These are phyloP conservation scores for Selaginella moellendorffii DNA, from an alignment of 75 land plant genomes.

Conservation along the genomic window DNA sequence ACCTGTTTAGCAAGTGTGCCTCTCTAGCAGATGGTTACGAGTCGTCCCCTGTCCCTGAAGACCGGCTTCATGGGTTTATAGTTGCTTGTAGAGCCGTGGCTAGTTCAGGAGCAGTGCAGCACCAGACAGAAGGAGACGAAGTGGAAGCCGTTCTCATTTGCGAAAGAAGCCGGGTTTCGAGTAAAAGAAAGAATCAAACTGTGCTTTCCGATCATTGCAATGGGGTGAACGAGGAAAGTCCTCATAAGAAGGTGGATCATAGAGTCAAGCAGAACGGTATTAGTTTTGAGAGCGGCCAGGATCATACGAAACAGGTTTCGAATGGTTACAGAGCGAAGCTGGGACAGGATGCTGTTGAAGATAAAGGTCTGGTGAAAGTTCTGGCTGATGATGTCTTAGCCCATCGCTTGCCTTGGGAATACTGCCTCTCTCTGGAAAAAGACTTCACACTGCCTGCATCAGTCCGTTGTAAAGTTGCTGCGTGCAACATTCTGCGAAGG, in stretches of 20 bases:
- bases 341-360: not conserved
- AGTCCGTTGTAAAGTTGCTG: slow-evolving; percentile 14
- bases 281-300: not conserved
- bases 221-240: not conserved
- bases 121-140: not conserved
- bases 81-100: slow-evolving; percentile 20
- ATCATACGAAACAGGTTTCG: not conserved
- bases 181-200: not conserved
- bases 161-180: not conserved
- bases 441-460: slow-evolving; percentile 11
- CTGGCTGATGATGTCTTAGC: slow-evolving; percentile 15
- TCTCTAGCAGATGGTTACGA: not conserved
- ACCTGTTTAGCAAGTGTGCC: slow-evolving; percentile 16
- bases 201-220: not conserved
- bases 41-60: slow-evolving; percentile 11
- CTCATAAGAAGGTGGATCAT: not conserved
- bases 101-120: slow-evolving; percentile 6
- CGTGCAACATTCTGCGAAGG: slow-evolving; percentile 18
- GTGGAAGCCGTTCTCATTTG: not conserved
- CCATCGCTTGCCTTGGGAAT: slow-evolving; percentile 15
- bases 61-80: slow-evolving; percentile 19
- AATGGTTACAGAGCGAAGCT: not conserved
- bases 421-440: slow-evolving; percentile 19
- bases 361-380: slow-evolving; percentile 2
- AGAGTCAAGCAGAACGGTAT: not conserved